Evolutionary conservation across 1,284 basidiomycete genomes (phyloP).

Genomic region (Agroathelia rolfsii): DNA sequence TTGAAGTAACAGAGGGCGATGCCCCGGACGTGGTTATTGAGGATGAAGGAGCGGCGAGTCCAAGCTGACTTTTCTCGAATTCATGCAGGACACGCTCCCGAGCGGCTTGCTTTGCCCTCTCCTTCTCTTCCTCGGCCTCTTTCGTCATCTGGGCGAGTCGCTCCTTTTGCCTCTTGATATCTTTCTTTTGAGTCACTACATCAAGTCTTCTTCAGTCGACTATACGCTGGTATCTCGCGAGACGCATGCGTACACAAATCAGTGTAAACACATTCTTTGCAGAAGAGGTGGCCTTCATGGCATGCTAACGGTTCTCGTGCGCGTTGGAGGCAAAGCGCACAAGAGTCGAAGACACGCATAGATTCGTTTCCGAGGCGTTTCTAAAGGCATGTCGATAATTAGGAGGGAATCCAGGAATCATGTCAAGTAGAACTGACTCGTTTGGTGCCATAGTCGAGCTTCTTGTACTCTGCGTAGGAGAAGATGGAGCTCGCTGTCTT

Average conservation of each 20-base stretch:
- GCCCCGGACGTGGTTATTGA: constrained; percentile 28
- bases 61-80: constrained; percentile 77
- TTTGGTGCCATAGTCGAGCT: constrained; percentile 74
- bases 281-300: constrained; percentile 78
- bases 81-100: constrained; percentile 78
- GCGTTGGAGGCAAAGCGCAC: constrained; percentile 73
- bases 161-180: constrained; percentile 78
- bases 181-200: constrained; percentile 77
- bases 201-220: constrained; percentile 11
- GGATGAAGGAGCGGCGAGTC: constrained; percentile 35
- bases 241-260: constrained; percentile 50
- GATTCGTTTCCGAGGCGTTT: constrained; percentile 85
- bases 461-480: constrained; percentile 80
- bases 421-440: constrained; percentile 31
- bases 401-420: constrained; percentile 3
- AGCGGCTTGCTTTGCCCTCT: constrained; percentile 57
- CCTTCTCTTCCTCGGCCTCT: constrained; percentile 68
- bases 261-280: constrained; percentile 79
- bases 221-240: not conserved
- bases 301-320: constrained; percentile 78
- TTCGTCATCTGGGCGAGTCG: constrained; percentile 63
- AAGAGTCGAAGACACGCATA: constrained; percentile 83
- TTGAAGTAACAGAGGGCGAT: constrained; percentile 12
- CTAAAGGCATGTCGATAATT: constrained; percentile 21
- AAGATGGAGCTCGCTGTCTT: constrained; percentile 80